Percentiles rank a stretch among this genome's conserved stretches.
Conservation (phyloP, 2,329 filamentous ascomycete species). For the Nemania diffusa region DNA sequence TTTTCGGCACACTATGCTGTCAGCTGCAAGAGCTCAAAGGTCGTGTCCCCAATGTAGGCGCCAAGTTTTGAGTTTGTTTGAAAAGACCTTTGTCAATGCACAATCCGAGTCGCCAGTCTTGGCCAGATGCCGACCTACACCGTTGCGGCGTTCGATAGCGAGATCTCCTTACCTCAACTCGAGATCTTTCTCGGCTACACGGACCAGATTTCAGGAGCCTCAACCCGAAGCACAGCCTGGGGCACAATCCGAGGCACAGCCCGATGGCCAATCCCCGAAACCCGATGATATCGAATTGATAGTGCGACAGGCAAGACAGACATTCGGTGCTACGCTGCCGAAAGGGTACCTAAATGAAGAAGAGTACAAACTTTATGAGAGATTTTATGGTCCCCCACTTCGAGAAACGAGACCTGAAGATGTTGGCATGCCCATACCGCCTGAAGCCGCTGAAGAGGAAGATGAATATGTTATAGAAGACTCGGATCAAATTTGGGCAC, state of each 20-base stretch:
- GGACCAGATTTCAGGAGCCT: constrained; percentile 32
- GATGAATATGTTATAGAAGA: constrained; percentile 71
- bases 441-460: constrained; percentile 80
- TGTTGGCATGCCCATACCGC: constrained; percentile 74
- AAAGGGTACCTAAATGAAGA: constrained; percentile 35
- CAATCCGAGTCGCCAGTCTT: constrained; percentile 35
- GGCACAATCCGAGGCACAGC: no score
- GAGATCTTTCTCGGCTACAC: constrained; percentile 44
- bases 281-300: constrained; percentile 37
- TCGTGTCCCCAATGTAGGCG: constrained; percentile 54
- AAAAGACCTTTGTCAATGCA: constrained; percentile 48
- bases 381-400: constrained; percentile 36
- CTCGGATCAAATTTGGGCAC: constrained; percentile 60
- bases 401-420: constrained; percentile 47
- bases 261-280: constrained; percentile 5
- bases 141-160: constrained; percentile 17
- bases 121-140: constrained; percentile 30
- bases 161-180: constrained; percentile 28
- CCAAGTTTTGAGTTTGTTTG: constrained; percentile 52
- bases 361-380: constrained; percentile 37
- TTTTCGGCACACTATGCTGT: constrained; percentile 49
- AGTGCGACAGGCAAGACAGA: constrained; percentile 35
- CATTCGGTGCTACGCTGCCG: constrained; percentile 38
- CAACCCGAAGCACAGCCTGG: constrained; percentile 6
- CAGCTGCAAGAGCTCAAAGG: constrained; percentile 52